Percentiles rank a stretch among this genome's conserved stretches.
Conservation (phyloP, 1,284 basidiomycete genomes). For the Takashimella tepidaria region DNA sequence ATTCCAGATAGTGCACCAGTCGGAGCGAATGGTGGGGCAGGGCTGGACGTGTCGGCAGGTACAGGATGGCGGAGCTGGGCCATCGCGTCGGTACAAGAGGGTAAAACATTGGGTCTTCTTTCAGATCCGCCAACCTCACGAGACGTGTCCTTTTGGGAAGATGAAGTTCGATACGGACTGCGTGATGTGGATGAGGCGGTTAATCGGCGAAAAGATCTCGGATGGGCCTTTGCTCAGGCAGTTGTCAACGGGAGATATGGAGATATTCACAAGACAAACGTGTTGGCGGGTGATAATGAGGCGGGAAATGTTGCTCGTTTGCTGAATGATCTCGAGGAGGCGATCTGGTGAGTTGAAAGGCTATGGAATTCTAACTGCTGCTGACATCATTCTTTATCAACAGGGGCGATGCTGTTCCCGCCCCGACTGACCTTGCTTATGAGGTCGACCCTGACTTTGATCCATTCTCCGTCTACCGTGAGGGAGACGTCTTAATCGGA, state of each 20-base stretch:
- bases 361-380: neutral
- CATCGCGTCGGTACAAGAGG: conserved; percentile 37
- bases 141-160: conserved; percentile 35
- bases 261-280: conserved; percentile 26
- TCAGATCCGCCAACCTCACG: conserved; percentile 12
- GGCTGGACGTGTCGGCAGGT: neutral
- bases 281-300: conserved; percentile 19
- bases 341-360: conserved; percentile 29
- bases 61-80: conserved; percentile 29
- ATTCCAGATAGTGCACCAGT: neutral
- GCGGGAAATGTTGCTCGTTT: conserved; percentile 34
- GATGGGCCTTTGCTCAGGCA: conserved; percentile 33
- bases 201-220: conserved; percentile 37
- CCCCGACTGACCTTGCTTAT: conserved; percentile 38
- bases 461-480: conserved; percentile 29
- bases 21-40: neutral
- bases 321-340: conserved; percentile 43
- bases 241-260: conserved; percentile 32
- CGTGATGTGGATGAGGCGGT: conserved; percentile 41
- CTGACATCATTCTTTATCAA: conserved; percentile 12
- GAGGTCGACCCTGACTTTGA: conserved; percentile 39
- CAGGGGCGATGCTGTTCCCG: conserved; percentile 41
- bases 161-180: conserved; percentile 33
- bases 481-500: conserved; percentile 21
- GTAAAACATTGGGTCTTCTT: conserved; percentile 26